Evolutionary conservation across 2,329 filamentous ascomycete species (phyloP), one percentile per base, ranked within the genome.

Genomic region (Chaetothyriales sp.): DNA sequence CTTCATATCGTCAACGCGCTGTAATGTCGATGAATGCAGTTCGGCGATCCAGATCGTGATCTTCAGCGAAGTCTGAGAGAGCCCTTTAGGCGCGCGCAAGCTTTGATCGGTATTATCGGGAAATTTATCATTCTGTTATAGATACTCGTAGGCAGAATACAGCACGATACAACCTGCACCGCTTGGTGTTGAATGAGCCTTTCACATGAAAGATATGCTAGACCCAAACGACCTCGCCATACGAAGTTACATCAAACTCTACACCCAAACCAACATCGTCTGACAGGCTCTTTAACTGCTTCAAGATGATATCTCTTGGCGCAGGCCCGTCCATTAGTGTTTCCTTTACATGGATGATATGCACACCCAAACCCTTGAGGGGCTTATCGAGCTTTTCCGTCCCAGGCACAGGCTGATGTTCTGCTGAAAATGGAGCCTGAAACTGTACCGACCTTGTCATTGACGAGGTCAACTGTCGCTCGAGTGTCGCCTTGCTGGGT

Each of bases 291-390:
- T 69, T 64, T 48, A 97, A 67, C 65, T 95, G 80, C 54, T 72
- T 64, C 19, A 92, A 61, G 37, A 97, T 94, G 1, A 69, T 75
- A 2, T 86, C 80, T 37, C 73, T 77, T 1, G 77, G 80, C 47
- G 70, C 66, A 22, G 79, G 78, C 0, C 81, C 86, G 64, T 95
- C 89, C 7, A 75, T 73, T 51, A 95, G 70, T 19, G 78, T 83
- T 58, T 97, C 90, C 66, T 98, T 98, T 63, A 97, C 79, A 64
- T 98, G 92, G 40, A 97, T 97, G 51, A 97, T 80, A 48, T 95
- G 82, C 1, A 98, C 73, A 56, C 81, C 85, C 25, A 97, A 65
- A 0, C 88, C 89, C 49, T 75, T 72, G 4, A 98, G 73, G 5
- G 59, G 59, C 43, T 58, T 50, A 18, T 54, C 25, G 6, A 57